Evolutionary conservation across 371 early-diverging fungal genomes (phyloP).

Genomic region (Mucor piriformis): DNA sequence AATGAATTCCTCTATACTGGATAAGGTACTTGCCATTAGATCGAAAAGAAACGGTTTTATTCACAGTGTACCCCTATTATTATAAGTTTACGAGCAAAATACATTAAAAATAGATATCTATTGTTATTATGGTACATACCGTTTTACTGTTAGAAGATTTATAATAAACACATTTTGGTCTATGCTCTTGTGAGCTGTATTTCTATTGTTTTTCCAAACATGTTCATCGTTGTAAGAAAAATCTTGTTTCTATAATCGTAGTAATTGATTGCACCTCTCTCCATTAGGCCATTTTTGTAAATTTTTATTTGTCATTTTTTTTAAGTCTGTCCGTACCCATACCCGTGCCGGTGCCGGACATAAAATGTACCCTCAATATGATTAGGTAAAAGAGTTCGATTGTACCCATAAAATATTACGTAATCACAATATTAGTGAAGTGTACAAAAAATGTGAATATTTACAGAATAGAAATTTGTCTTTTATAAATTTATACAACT

Average conservation of each 20-base stretch:
- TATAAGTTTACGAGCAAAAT: not conserved
- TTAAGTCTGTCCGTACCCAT: too few species aligned
- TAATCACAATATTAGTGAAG: too few species aligned
- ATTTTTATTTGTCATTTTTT: too few species aligned
- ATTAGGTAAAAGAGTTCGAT: too few species aligned
- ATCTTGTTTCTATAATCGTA: conserved; percentile 55
- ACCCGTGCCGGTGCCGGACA: too few species aligned
- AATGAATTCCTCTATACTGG: conserved; percentile 53
- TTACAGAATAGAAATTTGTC: too few species aligned
- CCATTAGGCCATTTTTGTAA: too few species aligned
- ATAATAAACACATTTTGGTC: conserved; percentile 57
- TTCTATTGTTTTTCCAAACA: conserved; percentile 61
- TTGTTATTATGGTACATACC: conserved; percentile 19
- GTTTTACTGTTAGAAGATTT: conserved; percentile 42
- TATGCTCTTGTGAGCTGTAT: conserved; percentile 53
- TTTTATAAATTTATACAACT: too few species aligned
- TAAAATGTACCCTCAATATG: too few species aligned
- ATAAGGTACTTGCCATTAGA: conserved; percentile 51
- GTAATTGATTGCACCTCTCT: conserved; percentile 57
- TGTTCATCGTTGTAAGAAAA: conserved; percentile 45
- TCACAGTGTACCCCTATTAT: conserved; percentile 38
- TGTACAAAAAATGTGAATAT: too few species aligned
- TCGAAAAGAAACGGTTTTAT: conserved; percentile 54
- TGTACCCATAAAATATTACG: too few species aligned
- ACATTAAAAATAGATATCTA: not conserved